These are phyloP conservation scores for Zalaria sp. DNA, from an alignment of 2,329 filamentous ascomycete genomes.

Conservation along the genomic window DNA sequence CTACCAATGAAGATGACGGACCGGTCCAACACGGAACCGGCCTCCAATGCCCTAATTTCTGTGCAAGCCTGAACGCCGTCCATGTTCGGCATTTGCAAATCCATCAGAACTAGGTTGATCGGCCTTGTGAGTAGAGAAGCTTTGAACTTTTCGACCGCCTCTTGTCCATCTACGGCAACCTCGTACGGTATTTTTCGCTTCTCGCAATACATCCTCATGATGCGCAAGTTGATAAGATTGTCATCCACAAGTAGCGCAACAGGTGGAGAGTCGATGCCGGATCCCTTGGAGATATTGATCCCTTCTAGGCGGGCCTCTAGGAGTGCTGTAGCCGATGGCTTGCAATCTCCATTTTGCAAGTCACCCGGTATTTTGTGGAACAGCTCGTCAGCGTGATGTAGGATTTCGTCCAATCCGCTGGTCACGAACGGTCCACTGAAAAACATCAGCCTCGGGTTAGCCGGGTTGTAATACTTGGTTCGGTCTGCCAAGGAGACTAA, in stretches of 20 bases:
- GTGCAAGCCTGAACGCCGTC: conserved; percentile 26
- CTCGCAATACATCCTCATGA: conserved; percentile 33
- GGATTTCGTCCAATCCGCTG: conserved; percentile 8
- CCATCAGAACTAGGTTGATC: conserved; percentile 29
- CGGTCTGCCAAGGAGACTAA: conserved; percentile 14
- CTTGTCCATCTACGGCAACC: conserved; percentile 28
- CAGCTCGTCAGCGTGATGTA: conserved; percentile 4
- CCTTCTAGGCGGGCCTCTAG: background rate
- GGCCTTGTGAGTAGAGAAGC: conserved; percentile 13
- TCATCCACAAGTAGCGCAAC: conserved; percentile 32
- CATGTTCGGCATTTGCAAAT: conserved; percentile 30
- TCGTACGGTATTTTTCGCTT: conserved; percentile 28
- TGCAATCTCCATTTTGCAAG: background rate
- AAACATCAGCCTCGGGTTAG: conserved; percentile 13
- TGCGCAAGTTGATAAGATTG: conserved; percentile 35
- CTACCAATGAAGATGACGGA: conserved; percentile 20
- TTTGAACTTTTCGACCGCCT: conserved; percentile 27
- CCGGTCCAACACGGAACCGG: conserved; percentile 16
- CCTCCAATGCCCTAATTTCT: conserved; percentile 24
- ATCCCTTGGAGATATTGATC: background rate
- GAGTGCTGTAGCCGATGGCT: background rate
- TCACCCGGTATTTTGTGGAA: background rate
- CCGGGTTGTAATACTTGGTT: conserved; percentile 9
- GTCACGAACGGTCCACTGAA: conserved; percentile 16
- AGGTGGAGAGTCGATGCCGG: conserved; percentile 6